Percentiles rank a stretch among this genome's conserved stretches.
phyloP scores from a whole-genome alignment of 495 filamentous ascomycete species.

The Thermochaetoides thermophila region DNA sequence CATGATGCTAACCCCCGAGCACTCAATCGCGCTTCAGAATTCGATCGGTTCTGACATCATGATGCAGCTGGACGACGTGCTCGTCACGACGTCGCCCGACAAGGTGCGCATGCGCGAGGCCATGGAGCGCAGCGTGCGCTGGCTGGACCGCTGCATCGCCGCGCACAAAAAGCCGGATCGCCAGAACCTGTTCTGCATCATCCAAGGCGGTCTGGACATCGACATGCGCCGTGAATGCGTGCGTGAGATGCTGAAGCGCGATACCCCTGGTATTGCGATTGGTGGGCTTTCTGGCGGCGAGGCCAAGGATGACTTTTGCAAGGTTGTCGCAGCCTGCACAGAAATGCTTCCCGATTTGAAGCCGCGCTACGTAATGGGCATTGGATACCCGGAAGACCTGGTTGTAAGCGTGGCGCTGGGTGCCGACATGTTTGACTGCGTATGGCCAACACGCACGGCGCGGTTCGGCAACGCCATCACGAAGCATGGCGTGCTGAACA shows the following conservation, averaged over 20 bases:
- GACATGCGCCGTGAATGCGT: conserved; percentile 76
- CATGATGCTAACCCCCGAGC: conserved; percentile 97
- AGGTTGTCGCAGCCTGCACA: conserved; percentile 72
- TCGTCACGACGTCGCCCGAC: conserved; percentile 88
- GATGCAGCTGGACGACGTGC: conserved; percentile 97
- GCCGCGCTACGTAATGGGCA: conserved; percentile 95
- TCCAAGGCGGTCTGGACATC: conserved; percentile 90
- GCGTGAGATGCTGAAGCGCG: conserved; percentile 73
- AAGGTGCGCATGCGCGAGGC: conserved; percentile 74
- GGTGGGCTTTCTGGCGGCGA: conserved; percentile 82
- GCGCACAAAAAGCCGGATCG: conserved; percentile 67
- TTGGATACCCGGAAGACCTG: conserved; percentile 92
- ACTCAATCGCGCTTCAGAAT: conserved; percentile 92
- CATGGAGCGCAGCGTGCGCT: conserved; percentile 93
- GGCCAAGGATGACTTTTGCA: conserved; percentile 42
- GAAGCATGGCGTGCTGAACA: conserved; percentile 61
- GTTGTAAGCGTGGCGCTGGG: conserved; percentile 83
- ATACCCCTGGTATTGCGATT: conserved; percentile 93
- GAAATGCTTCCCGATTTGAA: conserved; percentile 72
- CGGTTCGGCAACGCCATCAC: conserved; percentile 92
- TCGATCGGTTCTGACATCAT: conserved; percentile 97
- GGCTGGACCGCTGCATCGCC: conserved; percentile 91
- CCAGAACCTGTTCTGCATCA: conserved; percentile 98
- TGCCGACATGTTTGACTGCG: conserved; percentile 99
- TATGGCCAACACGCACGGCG: conserved; percentile 94